Base-by-base conservation (phyloP, 768 basidiomycete species). In the Mycena olivaceomarginata region DNA sequence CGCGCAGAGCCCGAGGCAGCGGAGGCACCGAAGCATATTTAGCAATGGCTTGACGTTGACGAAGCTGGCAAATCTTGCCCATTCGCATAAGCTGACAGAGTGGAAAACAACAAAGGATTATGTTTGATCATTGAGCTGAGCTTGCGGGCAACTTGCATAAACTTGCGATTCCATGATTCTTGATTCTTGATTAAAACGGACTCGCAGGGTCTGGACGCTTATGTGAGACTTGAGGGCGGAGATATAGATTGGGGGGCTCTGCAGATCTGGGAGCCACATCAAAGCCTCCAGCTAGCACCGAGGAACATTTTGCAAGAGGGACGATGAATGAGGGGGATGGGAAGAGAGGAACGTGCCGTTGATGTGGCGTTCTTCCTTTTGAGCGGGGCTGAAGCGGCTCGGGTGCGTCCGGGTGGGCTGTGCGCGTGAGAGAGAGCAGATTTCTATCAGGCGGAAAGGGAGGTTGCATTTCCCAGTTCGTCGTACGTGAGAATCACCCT, bases 271-370 rank as follows among this genome's bases (percentile, higher is more conserved):
- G 25, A 25, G 25, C 25, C 25, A 25, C 25, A 25, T 25, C 25
- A 25, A 25, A 25, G 25, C 25, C 25, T 25, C 25, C 25, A 25
- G 25, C 25, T 25, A 25, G 25, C 25, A 25, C 25, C 25, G 25
- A 45, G 43, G 43, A 45, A 45, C 43, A 45, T 45, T 45, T 45
- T 45, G 43, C 43, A 45, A 45, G 9, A 45, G 43, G 43, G 56
- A 57, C 56, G 56, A 57, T 57, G 56, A 57, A 57, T 57, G 56
- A 57, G 56, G 56, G 56, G 56, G n/a, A 57, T 22, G 56, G 56
- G 56, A 57, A 57, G 56, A 57, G 56, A 57, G 56, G 56, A 57
- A 57, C 56, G 20, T 57, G 22, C 56, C 56, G 56, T 57, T 57
- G 56, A 57, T 18, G 56, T 57, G 56, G 56, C 20, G 10, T 57